phyloP scores from a whole-genome alignment of 202 grass and related monocot genomes.

The Sporobolus alterniflorus region DNA sequence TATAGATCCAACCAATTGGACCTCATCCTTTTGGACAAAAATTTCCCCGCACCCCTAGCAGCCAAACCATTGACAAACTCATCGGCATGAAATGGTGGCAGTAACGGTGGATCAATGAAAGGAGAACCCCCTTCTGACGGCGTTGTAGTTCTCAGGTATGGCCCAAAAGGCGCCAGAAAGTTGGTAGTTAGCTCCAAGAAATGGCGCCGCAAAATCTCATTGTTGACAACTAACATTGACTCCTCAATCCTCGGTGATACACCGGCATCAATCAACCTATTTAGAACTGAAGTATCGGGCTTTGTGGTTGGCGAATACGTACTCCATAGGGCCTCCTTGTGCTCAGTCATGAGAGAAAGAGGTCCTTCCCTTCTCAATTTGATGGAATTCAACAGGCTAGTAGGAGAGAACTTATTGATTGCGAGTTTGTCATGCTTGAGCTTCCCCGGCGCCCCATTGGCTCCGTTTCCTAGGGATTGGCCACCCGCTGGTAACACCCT shows the following conservation, averaged over 20 bases:
- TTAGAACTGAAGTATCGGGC: conserved; percentile 87
- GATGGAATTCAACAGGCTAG: conserved; percentile 82
- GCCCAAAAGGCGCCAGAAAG: conserved; percentile 93
- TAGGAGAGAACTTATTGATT: conserved; percentile 86
- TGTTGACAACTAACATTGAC: conserved; percentile 96
- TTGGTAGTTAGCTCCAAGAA: conserved; percentile 97
- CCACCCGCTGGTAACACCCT: conserved; percentile 59
- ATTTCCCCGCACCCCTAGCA: conserved; percentile 96
- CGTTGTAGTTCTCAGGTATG: conserved; percentile 85
- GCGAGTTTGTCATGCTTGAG: conserved; percentile 78
- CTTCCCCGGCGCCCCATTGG: conserved; percentile 50
- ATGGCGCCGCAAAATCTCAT: conserved; percentile 94
- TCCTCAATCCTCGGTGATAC: conserved; percentile 82
- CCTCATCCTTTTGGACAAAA: conserved; percentile 97
- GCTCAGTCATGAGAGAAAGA: conserved; percentile 96
- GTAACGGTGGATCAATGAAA: conserved; percentile 77
- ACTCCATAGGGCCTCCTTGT: conserved; percentile 93
- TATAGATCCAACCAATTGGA: conserved; percentile 97
- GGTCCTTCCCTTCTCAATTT: conserved; percentile 91
- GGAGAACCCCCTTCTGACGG: conserved; percentile 81
- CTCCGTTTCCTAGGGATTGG: conserved; percentile 28
- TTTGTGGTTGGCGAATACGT: conserved; percentile 74
- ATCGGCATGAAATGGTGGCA: conserved; percentile 74
- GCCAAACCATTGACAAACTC: conserved; percentile 86
- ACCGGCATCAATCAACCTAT: conserved; percentile 82